Percentiles rank a stretch among this genome's conserved stretches.
Conservation (phyloP, 192 early-diverging fungal genomes). For the Diversispora eburnea region DNA sequence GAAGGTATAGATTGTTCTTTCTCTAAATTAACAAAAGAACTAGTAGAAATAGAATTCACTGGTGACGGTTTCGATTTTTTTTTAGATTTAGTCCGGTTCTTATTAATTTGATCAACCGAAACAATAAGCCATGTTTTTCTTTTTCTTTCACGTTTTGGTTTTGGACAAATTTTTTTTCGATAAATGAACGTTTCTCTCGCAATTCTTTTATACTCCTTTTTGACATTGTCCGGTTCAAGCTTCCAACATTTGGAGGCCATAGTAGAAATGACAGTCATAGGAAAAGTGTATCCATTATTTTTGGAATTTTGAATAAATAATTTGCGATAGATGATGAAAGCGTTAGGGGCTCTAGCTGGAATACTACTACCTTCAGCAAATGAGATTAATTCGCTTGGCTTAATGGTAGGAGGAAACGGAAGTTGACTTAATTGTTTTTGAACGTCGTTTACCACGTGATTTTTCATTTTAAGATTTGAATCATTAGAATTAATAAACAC, state of each 20-base stretch:
- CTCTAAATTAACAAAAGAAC: too few species aligned
- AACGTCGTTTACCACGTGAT: not conserved
- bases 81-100: too few species aligned
- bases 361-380: not conserved
- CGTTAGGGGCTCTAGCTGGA: not conserved
- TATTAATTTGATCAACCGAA: not conserved
- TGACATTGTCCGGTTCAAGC: not conserved
- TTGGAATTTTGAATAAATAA: not conserved
- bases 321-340: conserved; percentile 6
- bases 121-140: not conserved
- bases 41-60: too few species aligned
- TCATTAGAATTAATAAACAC: not conserved
- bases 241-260: conserved; percentile 5
- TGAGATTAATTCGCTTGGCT: not conserved
- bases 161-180: not conserved
- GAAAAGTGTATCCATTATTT: not conserved
- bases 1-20: too few species aligned
- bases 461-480: not conserved
- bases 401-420: not conserved
- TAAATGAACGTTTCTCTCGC: conserved; percentile 3
- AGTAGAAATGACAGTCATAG: conserved; percentile 9
- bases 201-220: conserved; percentile 18
- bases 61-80: too few species aligned
- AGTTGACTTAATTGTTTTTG: not conserved
- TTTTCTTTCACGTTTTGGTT: not conserved